phyloP scores from a whole-genome alignment of 176 grass and related monocot species.

The Aegilops longissima region DNA sequence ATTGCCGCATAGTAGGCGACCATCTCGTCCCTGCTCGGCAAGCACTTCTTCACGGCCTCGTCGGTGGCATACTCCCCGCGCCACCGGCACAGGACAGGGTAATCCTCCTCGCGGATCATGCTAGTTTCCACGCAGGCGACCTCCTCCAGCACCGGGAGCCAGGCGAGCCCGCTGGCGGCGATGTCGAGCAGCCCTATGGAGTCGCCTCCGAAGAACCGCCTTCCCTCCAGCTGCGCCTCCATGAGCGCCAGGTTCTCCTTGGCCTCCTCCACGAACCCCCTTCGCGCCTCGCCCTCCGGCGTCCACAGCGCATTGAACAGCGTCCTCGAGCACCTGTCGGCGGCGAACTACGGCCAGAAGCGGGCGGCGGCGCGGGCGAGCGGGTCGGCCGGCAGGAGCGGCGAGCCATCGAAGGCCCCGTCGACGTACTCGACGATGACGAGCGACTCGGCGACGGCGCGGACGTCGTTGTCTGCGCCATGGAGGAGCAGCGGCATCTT shows the following conservation, averaged over 20 bases:
- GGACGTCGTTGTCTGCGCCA: neutral
- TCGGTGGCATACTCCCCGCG: conserved; percentile 15
- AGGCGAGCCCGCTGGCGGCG: conserved; percentile 25
- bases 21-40: conserved; percentile 35
- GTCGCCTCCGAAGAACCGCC: conserved; percentile 59
- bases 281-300: conserved; percentile 27
- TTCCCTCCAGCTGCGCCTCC: conserved; percentile 43
- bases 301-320: conserved; percentile 45
- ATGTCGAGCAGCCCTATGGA: conserved; percentile 45
- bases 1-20: conserved; percentile 12
- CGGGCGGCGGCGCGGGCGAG: conserved; percentile 27
- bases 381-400: conserved; percentile 32
- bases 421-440: conserved; percentile 44
- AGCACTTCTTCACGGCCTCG: conserved; percentile 38
- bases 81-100: conserved; percentile 45
- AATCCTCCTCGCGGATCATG: conserved; percentile 37
- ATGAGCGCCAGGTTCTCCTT: conserved; percentile 35
- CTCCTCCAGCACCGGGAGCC: conserved; percentile 40
- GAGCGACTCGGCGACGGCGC: conserved; percentile 32
- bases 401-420: conserved; percentile 2
- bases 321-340: conserved; percentile 27
- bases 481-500: conserved; percentile 52
- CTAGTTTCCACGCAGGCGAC: conserved; percentile 10
- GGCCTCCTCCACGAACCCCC: conserved; percentile 28
- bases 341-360: conserved; percentile 48